These are phyloP conservation scores for Volutella citrinella DNA, from an alignment of 2,329 filamentous ascomycete genomes.

Conservation along the genomic window DNA sequence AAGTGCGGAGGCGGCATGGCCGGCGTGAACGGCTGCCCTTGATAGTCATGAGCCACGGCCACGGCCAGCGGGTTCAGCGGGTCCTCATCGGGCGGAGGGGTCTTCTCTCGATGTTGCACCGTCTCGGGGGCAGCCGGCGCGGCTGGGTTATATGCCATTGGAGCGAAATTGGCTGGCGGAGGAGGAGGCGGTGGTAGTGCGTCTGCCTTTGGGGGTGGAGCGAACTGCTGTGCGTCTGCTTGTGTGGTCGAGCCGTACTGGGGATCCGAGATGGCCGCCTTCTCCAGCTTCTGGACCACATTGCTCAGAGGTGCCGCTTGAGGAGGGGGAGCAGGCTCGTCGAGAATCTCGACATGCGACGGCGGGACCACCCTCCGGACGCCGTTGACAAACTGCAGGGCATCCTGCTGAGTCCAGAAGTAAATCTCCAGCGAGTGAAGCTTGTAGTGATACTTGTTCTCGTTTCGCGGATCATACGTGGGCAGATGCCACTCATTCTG, in stretches of 20 bases:
- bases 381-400: conserved; percentile 66
- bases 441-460: conserved; percentile 76
- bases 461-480: conserved; percentile 67
- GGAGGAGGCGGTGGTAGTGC: no score
- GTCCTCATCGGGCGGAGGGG: conserved; percentile 68
- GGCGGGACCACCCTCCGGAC: conserved; percentile 62
- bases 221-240: conserved; percentile 15
- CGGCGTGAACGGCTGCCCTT: conserved; percentile 50
- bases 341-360: conserved; percentile 58
- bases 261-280: conserved; percentile 62
- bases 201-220: conserved; percentile 21
- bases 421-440: conserved; percentile 75
- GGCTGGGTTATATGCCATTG: conserved; percentile 76
- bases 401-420: conserved; percentile 74
- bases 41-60: conserved; percentile 55
- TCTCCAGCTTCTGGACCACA: conserved; percentile 72
- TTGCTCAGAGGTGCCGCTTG: conserved; percentile 56
- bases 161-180: conserved; percentile 48
- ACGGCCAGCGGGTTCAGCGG: conserved; percentile 56
- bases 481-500: conserved; percentile 72
- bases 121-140: conserved; percentile 72
- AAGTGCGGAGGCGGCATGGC: conserved; percentile 47
- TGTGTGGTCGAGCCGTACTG: conserved; percentile 37
- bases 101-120: conserved; percentile 73
- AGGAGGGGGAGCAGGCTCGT: conserved; percentile 56